Evolutionary conservation across 495 filamentous ascomycete species (phyloP), one percentile per base, ranked within the genome.

Genomic region (Massariosphaeria phaeospora): DNA sequence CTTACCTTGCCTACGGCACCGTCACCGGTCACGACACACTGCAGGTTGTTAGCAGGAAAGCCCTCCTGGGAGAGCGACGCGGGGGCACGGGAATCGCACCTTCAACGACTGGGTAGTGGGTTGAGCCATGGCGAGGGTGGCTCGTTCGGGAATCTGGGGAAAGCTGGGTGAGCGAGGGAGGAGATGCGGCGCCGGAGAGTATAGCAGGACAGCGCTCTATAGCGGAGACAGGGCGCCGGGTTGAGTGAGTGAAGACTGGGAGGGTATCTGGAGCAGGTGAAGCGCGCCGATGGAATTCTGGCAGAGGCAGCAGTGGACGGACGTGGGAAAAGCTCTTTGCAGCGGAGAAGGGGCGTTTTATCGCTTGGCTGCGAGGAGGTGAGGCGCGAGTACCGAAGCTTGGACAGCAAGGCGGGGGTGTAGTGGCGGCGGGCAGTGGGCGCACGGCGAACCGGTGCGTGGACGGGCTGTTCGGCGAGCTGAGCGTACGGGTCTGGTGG

Each of bases 11-110:
- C 93, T 58, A 98, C 93, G 66, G 93, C 93, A 82, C 93, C 93
- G 71, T 98, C 93, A 70, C 93, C 93, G 40, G 93, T 97, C 67
- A 98, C 93, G 64, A 98, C 93, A 72, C 93, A 98, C 91, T 96
- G 66, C 48, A 29, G 12, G 30, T 17, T n/a, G 47, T 57, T 30
- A 59, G 58, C 33, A 11, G 49, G 2, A 35, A 35, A 2, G 29
- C 46, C 42, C 21, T 17, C 15, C 20, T 29, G 15, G 10, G 17
- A 35, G 17, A 11, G 21, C 6, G 49, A 31, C 13, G 17, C 13
- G 26, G 24, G 12, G 21, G 21, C 38, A 41, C 25, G 7, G 33
- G 11, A n/a, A 7, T n/a, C 59, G 41, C 62, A 87, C 84, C 83
- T 88, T 88, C 53, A 88, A 71, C 49, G 84, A 87, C 71, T 87